phyloP scores from a whole-genome alignment of 1,284 basidiomycete species.

The Coriolopsis trogii region DNA sequence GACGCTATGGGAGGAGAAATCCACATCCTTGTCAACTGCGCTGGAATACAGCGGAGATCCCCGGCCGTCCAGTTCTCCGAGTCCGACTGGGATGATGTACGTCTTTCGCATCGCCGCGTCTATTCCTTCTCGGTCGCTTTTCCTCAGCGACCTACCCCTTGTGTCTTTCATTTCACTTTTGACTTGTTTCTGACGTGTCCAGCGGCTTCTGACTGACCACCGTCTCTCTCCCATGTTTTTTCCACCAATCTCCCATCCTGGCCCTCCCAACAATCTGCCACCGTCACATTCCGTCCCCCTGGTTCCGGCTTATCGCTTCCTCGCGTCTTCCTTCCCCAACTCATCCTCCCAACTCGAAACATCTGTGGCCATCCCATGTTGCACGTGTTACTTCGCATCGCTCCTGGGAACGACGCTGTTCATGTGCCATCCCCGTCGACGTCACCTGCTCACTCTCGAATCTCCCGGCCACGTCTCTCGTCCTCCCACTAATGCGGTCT shows the following conservation, averaged over 20 bases:
- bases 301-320: conserved; percentile 21
- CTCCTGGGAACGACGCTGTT: conserved; percentile 21
- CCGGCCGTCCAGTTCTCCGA: conserved; percentile 85
- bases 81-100: conserved; percentile 88
- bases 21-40: conserved; percentile 92
- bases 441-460: conserved; percentile 23
- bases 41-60: conserved; percentile 89
- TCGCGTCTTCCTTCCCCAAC: conserved; percentile 8
- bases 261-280: conserved; percentile 8
- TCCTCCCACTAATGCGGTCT: background rate
- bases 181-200: conserved; percentile 22
- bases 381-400: conserved; percentile 17
- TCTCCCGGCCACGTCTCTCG: conserved; percentile 7
- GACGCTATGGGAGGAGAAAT: conserved; percentile 67
- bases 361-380: conserved; percentile 3
- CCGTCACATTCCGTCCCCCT: conserved; percentile 13
- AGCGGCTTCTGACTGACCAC: conserved; percentile 21
- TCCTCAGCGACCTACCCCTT: no score
- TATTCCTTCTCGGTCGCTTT: conserved; percentile 16
- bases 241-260: conserved; percentile 21
- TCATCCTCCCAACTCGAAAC: conserved; percentile 9
- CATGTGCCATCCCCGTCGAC: conserved; percentile 22
- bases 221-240: conserved; percentile 20
- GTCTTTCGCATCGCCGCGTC: conserved; percentile 30
- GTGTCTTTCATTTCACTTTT: conserved; percentile 23